Evolutionary conservation across 768 basidiomycete genomes (phyloP).

Genomic region (Pleurotus eryngii): DNA sequence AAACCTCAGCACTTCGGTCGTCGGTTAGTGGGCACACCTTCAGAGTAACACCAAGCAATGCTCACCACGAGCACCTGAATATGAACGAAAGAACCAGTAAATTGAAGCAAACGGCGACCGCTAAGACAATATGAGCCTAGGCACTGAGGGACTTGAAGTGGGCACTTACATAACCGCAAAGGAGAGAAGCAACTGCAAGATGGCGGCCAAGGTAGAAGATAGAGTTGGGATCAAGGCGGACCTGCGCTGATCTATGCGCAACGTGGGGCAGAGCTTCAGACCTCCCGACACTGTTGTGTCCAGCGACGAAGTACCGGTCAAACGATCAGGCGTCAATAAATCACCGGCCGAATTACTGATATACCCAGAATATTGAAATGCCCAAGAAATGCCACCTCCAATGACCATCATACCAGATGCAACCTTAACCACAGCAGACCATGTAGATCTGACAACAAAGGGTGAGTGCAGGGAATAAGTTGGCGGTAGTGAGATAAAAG

Average conservation of each 20-base stretch:
- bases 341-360: not conserved
- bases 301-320: conserved; percentile 11
- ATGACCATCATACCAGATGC: conserved; percentile 5
- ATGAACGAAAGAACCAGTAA: too few relatives aligned
- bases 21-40: not conserved
- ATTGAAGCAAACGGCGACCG: not conserved
- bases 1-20: not conserved
- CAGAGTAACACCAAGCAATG: not conserved
- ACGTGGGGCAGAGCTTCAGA: not conserved
- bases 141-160: conserved; percentile 7
- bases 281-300: conserved; percentile 7
- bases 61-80: not conserved
- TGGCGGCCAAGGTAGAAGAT: not conserved
- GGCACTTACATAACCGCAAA: conserved; percentile 31
- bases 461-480: not conserved
- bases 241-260: not conserved
- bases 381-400: conserved; percentile 16
- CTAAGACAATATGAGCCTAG: conserved; percentile 4
- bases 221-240: not conserved
- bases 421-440: not conserved
- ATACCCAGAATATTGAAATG: conserved; percentile 20
- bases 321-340: not conserved
- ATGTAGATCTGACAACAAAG: not conserved
- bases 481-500: conserved; percentile 1
- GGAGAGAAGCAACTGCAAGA: conserved; percentile 9